Conservation (phyloP, 768 basidiomycete species). For the Fistulinella prunicolor region DNA sequence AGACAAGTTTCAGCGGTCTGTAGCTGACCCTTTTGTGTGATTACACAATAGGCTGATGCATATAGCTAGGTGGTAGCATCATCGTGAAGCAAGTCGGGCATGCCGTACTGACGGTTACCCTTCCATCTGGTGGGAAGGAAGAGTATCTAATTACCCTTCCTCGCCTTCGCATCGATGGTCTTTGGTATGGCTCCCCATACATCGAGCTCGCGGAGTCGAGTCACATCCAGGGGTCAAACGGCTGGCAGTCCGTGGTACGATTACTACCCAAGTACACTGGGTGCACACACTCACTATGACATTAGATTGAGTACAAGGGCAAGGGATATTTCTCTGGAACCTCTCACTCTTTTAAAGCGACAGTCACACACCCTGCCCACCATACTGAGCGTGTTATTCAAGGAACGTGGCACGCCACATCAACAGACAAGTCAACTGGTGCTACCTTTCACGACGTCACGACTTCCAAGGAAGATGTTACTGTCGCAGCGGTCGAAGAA, state of each 20-base stretch:
- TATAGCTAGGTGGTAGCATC: slow-evolving; percentile 55
- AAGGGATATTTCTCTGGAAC: slow-evolving; percentile 95
- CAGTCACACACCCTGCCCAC: slow-evolving; percentile 51
- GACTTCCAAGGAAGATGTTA: slow-evolving; percentile 71
- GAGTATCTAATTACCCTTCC: slow-evolving; percentile 92
- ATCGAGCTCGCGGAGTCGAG: slow-evolving; percentile 86
- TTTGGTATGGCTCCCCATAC: slow-evolving; percentile 90
- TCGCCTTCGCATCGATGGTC: slow-evolving; percentile 86
- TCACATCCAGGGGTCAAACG: slow-evolving; percentile 69
- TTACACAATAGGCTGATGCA: slow-evolving; percentile 2
- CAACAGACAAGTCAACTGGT: slow-evolving; percentile 46
- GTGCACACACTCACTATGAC: slow-evolving; percentile 34
- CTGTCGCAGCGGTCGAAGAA: slow-evolving; percentile 53
- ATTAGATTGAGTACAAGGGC: slow-evolving; percentile 88
- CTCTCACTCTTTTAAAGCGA: slow-evolving; percentile 89
- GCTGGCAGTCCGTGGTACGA: slow-evolving; percentile 53
- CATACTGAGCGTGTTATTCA: slow-evolving; percentile 55
- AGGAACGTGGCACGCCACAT: slow-evolving; percentile 76
- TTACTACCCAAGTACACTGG: neutral
- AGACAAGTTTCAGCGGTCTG: slow-evolving; percentile 85
- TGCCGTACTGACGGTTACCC: slow-evolving; percentile 70
- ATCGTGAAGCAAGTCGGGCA: slow-evolving; percentile 96
- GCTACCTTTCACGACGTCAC: slow-evolving; percentile 75
- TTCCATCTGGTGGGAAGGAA: slow-evolving; percentile 55
- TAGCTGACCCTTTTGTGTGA: slow-evolving; percentile 3